Evolutionary conservation across 352 stramenopile genomes (phyloP), one percentile per base, ranked within the genome.

Genomic region (Phytophthora palmivora): DNA sequence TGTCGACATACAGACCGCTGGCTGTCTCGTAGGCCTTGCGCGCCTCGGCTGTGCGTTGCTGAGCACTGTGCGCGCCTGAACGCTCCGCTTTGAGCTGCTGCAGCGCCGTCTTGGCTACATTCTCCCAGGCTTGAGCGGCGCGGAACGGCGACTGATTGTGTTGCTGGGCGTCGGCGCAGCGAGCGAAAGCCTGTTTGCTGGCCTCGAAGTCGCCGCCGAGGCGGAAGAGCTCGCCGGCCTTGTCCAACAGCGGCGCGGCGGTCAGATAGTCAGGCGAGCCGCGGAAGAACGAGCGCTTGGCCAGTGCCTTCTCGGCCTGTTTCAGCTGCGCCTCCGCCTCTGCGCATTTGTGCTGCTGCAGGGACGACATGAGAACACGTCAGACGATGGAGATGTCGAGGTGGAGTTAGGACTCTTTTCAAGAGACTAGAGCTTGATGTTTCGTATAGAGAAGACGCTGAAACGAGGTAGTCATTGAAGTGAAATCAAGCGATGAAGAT

Each of bases 81-180:
- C 76, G 80, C 47, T 87, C 73, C 11, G 84, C 76, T 47, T 87
- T 83, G 21, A 89, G 73, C 63, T 92, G 84, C 77, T 91, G 82
- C 41, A 87, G 46, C 15, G 69, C 67, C 37, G 88, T 70, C 63
- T 92, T 92, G 44, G 86, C 82, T n/a, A 85, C 71, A 44, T 90
- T 88, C 55, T 94, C 86, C 60, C 76, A 86, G 48, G 84, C 78
- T 50, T 92, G 83, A 5, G 83, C 86, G 0, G 83, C 86, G 32
- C 83, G 86, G 66, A 92, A 94, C 16, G 70, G 70, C 55, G 80
- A 86, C 24, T 88, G 78, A 49, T 90, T 94, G 60, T 92, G 84
- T 54, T 82, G 62, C 59, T 92, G 86, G 16, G 84, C 82, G 19
- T 72, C 67, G 14, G 86, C 83, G 44, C 78, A 83, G 50, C 84